Evolutionary conservation across 1,284 basidiomycete species (phyloP), one percentile per base, ranked within the genome.

Genomic region (Laetiporus sulphureus): DNA sequence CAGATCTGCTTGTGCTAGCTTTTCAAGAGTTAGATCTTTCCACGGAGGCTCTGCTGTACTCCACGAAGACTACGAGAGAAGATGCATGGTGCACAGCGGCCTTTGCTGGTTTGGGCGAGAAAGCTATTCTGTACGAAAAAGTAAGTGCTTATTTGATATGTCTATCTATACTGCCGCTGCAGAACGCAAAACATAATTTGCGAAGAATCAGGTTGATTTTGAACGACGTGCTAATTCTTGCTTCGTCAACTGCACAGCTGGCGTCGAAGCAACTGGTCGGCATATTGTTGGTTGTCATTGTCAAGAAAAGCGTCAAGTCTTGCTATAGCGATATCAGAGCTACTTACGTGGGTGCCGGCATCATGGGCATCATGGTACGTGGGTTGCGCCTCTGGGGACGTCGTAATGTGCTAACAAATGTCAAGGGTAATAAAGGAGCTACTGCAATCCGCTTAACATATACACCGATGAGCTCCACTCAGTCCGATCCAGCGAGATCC

Each of bases 11-110:
- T 19, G 77, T 83, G 10, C 57, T 87, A 4, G 83, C 74, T 1
- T 86, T 89, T 50, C 85, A 89, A 59, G 85, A 89, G 54, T 62
- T 88, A 2, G 85, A 89, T 56, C 65, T 79, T 1, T 87, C 84
- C 0, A 69, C 84, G 0, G 83, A 84, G 57, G 83, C 85, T 6
- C 63, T 88, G 40, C 56, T 89, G 0, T 85, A 85, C 47, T 69
- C 77, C 1, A 71, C 75, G 0, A 75, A 72, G 32, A 76, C 76
- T 0, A 50, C 64, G 5, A 72, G 73, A 48, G 85, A 86, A 54
- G 82, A 85, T 30, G 72, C 78, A 0, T 89, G 85, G 85, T 67
- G 66, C 33, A 55, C 63, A 13, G 79, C 83, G 3, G 63, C 78
- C 5, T 71, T 83, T 49, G 80, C 80, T 30, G 73, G 73, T 12